A percentile compares a stretch with the other conserved stretches of the same genome.
phyloP scores from a whole-genome alignment of 352 stramenopile genomes.

The Pythium grandisporangium region DNA sequence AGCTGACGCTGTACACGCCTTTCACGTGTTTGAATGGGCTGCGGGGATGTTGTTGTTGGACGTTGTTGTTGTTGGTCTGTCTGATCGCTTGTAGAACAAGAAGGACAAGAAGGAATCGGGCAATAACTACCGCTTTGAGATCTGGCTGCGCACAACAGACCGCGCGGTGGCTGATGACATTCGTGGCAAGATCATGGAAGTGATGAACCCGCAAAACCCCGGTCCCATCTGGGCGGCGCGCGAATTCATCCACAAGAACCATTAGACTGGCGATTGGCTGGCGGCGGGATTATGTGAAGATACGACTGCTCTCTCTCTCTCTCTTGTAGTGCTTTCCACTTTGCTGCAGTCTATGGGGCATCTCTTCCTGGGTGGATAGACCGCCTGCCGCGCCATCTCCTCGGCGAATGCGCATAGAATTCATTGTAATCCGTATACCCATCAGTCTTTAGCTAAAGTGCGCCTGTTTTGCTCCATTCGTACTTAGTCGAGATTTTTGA shows the following conservation, averaged over 20 bases:
- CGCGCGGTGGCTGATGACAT: conserved; percentile 65
- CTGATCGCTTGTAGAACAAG: conserved; percentile 46
- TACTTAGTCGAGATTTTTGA: conserved; percentile 6
- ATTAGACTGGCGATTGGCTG: no score
- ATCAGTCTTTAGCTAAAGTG: no score
- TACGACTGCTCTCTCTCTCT: no score
- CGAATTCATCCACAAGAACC: conserved; percentile 79
- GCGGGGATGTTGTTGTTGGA: no score
- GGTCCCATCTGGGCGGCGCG: conserved; percentile 32
- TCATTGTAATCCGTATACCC: no score
- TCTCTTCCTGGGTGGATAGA: no score
- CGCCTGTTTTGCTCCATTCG: not conserved
- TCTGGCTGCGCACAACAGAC: conserved; percentile 65
- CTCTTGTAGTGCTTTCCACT: not conserved
- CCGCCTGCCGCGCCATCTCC: no score
- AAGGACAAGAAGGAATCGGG: conserved; percentile 73
- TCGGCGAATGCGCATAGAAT: no score
- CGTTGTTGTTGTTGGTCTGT: not conserved
- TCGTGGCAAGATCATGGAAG: conserved; percentile 50
- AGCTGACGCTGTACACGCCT: no score
- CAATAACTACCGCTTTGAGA: conserved; percentile 84
- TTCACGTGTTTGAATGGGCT: no score
- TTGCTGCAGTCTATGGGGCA: no score
- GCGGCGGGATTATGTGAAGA: no score
- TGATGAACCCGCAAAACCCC: conserved; percentile 54